A percentile compares a stretch with the other conserved stretches of the same genome.
phyloP scores from a whole-genome alignment of 1,284 basidiomycete genomes.

The Tremellales sp. region DNA sequence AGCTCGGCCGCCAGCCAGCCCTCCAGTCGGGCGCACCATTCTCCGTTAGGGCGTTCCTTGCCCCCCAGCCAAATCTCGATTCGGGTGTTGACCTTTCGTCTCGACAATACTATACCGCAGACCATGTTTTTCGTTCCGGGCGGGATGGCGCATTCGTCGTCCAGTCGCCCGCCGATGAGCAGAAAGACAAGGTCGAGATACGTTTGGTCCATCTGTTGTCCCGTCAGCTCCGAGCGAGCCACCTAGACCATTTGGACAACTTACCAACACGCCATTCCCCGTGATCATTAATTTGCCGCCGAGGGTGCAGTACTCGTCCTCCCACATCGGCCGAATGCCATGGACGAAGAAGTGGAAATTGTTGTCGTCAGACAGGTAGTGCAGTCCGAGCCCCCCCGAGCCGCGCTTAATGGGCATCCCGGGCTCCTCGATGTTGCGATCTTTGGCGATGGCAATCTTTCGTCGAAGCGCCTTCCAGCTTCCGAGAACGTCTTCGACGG shows the following conservation, averaged over 20 bases:
- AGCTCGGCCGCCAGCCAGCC: constrained; percentile 3
- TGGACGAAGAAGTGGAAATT: constrained; percentile 38
- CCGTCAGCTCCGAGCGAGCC: not conserved
- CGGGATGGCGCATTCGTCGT: constrained; percentile 11
- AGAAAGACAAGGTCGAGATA: constrained; percentile 26
- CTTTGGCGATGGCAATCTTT: constrained; percentile 14
- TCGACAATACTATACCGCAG: constrained; percentile 30
- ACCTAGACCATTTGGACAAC: not conserved
- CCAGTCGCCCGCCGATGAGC: constrained; percentile 21
- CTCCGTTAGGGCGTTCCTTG: constrained; percentile 12
- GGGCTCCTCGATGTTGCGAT: constrained; percentile 17
- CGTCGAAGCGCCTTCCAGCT: constrained; percentile 35
- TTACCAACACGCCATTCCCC: constrained; percentile 6
- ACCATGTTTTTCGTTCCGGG: constrained; percentile 8
- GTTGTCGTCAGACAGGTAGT: constrained; percentile 23
- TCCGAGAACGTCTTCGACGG: constrained; percentile 28
- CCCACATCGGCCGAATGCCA: constrained; percentile 40
- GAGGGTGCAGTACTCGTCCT: constrained; percentile 26
- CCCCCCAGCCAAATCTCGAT: constrained; percentile 39
- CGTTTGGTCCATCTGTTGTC: constrained; percentile 23
- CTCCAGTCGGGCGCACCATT: constrained; percentile 20
- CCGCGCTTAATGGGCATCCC: constrained; percentile 9
- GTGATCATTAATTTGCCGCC: constrained; percentile 36
- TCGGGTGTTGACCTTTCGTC: constrained; percentile 20
- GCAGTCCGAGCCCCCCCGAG: constrained; percentile 26